phyloP scores from a whole-genome alignment of 257 asterid genomes.

The Gentiana straminea region DNA sequence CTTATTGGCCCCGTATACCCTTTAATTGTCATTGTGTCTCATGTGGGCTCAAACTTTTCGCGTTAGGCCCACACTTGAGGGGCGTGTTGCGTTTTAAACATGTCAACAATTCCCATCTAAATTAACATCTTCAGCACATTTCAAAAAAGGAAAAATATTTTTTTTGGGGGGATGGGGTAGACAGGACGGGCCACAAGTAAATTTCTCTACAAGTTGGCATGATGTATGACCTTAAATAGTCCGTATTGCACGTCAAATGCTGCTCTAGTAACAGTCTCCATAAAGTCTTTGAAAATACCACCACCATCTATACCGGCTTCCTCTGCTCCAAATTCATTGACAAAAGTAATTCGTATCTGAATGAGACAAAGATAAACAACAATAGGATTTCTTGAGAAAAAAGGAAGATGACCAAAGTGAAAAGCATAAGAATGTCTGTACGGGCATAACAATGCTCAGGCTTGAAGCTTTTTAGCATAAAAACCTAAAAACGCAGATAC shows the following conservation, averaged over 20 bases:
- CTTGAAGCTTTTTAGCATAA: neutral
- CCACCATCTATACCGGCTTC: slow-evolving; percentile 99
- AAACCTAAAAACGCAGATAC: neutral
- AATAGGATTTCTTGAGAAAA: neutral
- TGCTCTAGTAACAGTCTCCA: slow-evolving; percentile 85
- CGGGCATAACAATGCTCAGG: neutral
- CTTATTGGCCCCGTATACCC: too few relatives aligned
- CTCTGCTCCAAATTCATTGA: slow-evolving; percentile 95
- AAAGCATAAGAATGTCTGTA: neutral
- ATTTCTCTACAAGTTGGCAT: neutral
- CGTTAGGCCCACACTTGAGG: too few relatives aligned
- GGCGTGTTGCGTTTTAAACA: too few relatives aligned
- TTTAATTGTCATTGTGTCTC: too few relatives aligned
- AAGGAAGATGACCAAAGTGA: neutral
- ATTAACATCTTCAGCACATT: neutral
- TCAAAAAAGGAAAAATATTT: too few relatives aligned
- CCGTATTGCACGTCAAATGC: slow-evolving; percentile 98
- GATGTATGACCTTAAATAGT: slow-evolving; percentile 71
- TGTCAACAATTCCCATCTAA: neutral
- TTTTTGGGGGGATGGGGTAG: too few relatives aligned
- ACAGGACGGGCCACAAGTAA: too few relatives aligned
- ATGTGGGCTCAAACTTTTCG: too few relatives aligned
- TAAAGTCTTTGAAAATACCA: slow-evolving; percentile 98
- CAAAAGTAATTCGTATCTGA: slow-evolving; percentile 83
- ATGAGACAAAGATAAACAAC: slow-evolving; percentile 1